Evolutionary conservation across 2,329 filamentous ascomycete genomes (phyloP), one percentile per base, ranked within the genome.

Genomic region (Sclerotinia borealis): DNA sequence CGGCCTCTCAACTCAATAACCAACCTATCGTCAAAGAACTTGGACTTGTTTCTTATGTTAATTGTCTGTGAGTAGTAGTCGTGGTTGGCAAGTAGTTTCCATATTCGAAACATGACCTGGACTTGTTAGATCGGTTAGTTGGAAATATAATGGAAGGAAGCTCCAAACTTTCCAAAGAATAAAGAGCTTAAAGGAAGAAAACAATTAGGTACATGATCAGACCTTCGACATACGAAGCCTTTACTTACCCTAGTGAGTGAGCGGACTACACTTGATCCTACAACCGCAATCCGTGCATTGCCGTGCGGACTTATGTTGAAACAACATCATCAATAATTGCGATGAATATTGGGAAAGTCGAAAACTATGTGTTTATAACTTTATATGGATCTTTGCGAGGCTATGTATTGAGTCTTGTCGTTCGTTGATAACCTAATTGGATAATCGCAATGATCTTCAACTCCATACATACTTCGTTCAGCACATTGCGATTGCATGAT

Each of bases 211-310:
- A 37, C 8, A 51, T 52, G 59, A 54, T 52, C 37, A 61, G 59
- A 54, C 27, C 47, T 54, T 52, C 59, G 43, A 36, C 47, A 52
- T 52, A 17, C 41, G 31, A 59, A 48, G 43, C 13, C 22, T 31
- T 47, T 41, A 31, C 36, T 41, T 61, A 36, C n/a, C 43, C 22
- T 50, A 27, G 43, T 37, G 22, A 17, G 15, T 60, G 45, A 41
- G 58, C 58, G 58, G 58, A 60, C 48, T 54, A 52, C 36, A 25
- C 59, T 61, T 43, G n/a, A 43, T 41, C 17, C 41, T 48, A 48
- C 41, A 25, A 25, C 19, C 17, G 17, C 4, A 61, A 61, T 54
- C 59, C 27, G 45, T 52, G 54, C 39, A 58, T 58, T 58, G 54
- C 27, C 25, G 41, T 34, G 36, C 36, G 48, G 27, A 43, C 36